Base-by-base conservation (phyloP, 192 early-diverging fungal genomes). In the Backusella mclennaniae region DNA sequence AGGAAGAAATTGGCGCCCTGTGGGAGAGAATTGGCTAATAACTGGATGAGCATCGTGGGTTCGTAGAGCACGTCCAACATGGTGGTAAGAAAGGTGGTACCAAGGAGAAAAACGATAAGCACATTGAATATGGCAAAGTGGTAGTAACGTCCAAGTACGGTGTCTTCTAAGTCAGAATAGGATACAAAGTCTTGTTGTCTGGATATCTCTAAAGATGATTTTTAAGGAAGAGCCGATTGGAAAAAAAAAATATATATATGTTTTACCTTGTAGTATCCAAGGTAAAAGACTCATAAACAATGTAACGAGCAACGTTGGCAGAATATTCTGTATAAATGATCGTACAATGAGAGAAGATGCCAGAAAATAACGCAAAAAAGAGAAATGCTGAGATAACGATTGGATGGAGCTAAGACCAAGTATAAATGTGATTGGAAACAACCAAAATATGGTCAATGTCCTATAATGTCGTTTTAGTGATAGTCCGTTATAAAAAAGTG, bases 111-210 rank as follows among this genome's bases (percentile, higher is more conserved):
- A 1, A 91, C 88, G 56, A 91, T 85, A 35, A 91, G 79, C 0
- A 89, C 86, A 68, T 91, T 91, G 79, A 91, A 91, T 23, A 91
- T 87, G 26, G 87, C 77, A 76, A 91, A 91, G 56, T 86, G 84
- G 44, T 89, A 89, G 67, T 90, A 88, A 11, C 90, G 85, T 1
- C 81, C 69, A 1, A 91, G 79, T 0, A 90, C 88, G 33, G 76
- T 83, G 17, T 87, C 84, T 72, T 91, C 90, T 46, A 91, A 46
- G 17, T 84, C 79, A 0, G 90, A 91, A 73, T 91, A 85, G 4
- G 87, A 89, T 19, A 84, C 66, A 70, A 89, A 88, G 17, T 80
- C 69, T 73, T 91, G 87, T 70, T 87, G 84, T 35, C 88, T 89
- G 1, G 90, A 89, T 17, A 91, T 83, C 79, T 84, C 88, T 85